These are phyloP conservation scores for Cladophialophora immunda DNA, from an alignment of 2,329 filamentous ascomycete species.

Conservation along the genomic window DNA sequence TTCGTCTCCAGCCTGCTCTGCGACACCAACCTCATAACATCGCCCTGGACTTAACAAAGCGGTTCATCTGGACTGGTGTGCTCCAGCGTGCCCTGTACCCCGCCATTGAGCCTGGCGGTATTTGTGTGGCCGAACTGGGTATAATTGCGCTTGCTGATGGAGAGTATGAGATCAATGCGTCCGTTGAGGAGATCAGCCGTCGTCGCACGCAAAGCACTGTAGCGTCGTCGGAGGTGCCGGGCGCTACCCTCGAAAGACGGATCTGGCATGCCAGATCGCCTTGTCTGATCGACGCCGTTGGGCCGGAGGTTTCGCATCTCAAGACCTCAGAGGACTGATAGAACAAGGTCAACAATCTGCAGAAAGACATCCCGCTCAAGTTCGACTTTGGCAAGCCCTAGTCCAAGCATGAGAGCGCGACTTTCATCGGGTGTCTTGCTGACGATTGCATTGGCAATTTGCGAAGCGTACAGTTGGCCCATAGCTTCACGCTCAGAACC, in stretches of 20 bases:
- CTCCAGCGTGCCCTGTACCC: constrained; percentile 76
- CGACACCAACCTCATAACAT: constrained; percentile 75
- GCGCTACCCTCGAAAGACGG: constrained; percentile 38
- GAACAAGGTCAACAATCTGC: constrained; percentile 39
- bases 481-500: constrained; percentile 80
- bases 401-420: constrained; percentile 63
- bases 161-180: constrained; percentile 81
- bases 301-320: constrained; percentile 5
- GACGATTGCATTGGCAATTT: constrained; percentile 82
- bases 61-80: constrained; percentile 84
- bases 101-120: constrained; percentile 66
- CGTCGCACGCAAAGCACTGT: constrained; percentile 29
- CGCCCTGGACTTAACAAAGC: constrained; percentile 81
- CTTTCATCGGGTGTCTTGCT: constrained; percentile 72
- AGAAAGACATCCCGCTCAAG: constrained; percentile 39
- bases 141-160: constrained; percentile 80
- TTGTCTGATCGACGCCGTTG: constrained; percentile 44
- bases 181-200: constrained; percentile 76
- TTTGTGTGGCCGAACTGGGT: constrained; percentile 70
- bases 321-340: constrained; percentile 37
- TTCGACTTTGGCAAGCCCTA: constrained; percentile 44
- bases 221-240: constrained; percentile 38
- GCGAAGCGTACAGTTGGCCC: constrained; percentile 87
- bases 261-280: constrained; percentile 47
- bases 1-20: constrained; percentile 80